Base-by-base conservation (phyloP, 192 early-diverging fungal genomes). In the Thamnidium elegans region DNA sequence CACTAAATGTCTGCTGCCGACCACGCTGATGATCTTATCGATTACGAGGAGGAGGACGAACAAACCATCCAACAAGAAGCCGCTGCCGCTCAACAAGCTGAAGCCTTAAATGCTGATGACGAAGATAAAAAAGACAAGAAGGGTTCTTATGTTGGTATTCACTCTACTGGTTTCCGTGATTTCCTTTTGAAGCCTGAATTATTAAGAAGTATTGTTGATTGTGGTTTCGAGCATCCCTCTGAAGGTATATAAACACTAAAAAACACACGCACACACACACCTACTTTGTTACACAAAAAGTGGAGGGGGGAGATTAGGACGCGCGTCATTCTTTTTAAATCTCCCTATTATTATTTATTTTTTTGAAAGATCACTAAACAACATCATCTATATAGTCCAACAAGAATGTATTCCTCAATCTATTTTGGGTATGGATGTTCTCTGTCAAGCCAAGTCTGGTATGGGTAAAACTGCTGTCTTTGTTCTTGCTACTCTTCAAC, bases 391-490 rank as follows among this genome's bases (percentile, higher is more conserved):
- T 20, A 53, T 71, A 92, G 96, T 99, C 30, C 96, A 99, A 81
- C 96, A 99, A 76, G 94, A 97, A 78, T 95, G 93, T 71, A 96
- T 99, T 68, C 95, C 96, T 46, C 95, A 96, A 65, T 92, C 96
- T 42, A 94, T 97, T 66, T 79, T 97, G 60, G 94, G 94, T 63
- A 95, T 91, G 84, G 96, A 99, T 79, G 93, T 97, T 32, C 82
- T 99, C 48, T 96, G 93, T 80, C 96, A 99, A 80, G 96, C 96
- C 69, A 99, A 99, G 78, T 91, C 89, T 70, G 96, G 96, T 73
- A 92, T 99, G 92, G 96, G 96, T 68, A 99, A 99, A 79, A 99
- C 96, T 7, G 96, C 96, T 6, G 96, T 98, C 31, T 98, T 98
- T 72, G 96, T 98, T 11, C 84, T 98, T 47, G 92, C 94, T 10